Evolutionary conservation across 192 early-diverging fungal genomes (phyloP), one percentile per base, ranked within the genome.

Genomic region (Chytriomyces confervae): DNA sequence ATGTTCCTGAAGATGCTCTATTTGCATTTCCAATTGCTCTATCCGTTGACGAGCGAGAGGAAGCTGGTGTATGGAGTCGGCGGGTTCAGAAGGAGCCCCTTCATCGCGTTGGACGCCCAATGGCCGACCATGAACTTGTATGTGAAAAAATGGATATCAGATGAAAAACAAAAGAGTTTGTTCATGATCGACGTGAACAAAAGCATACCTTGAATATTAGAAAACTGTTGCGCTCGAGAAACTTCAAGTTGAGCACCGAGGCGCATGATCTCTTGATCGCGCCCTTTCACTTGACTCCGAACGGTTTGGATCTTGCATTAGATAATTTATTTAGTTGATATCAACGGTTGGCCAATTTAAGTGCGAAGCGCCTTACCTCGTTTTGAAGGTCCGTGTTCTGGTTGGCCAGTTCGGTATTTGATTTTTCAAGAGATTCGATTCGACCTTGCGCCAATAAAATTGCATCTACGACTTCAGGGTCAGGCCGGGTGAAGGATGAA

Each of bases 1-100:
- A 66, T 89, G 88, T 50, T 87, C 85, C 50, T 89, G 85, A 47
- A 89, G 69, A 61, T 83, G 80, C 47, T 87, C 83, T 4, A 87
- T 72, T 66, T 89, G 88, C 29, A 76, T 43, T 79, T 89, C 88
- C 2, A 89, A 76, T 50, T 89, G 88, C 64, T 84, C 81, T 23
- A 89, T 84, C 4, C 88, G 71, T 53, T 83, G 48, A n/a, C 74
- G 77, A 2, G 88, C 88, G 9, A 78, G 73, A 16, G 69, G 64
- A 36, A 89, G 79, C 45, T 86, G 86, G 47, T 75, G 60, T 2
- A 78, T 78, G 23, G 69, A 29, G 27, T 75, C 76, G 10, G 72
- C 67, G 47, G 76, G 73, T 36, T 51, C 44, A 6, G 60, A 27
- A n/a, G 72, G 66, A 10, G 66, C 77, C 7, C 67, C 77, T 62